Percentiles rank a stretch among this genome's conserved stretches.
Evolutionary conservation across 768 basidiomycete genomes (phyloP).

Genomic region (Lactifluus echinatus): DNA sequence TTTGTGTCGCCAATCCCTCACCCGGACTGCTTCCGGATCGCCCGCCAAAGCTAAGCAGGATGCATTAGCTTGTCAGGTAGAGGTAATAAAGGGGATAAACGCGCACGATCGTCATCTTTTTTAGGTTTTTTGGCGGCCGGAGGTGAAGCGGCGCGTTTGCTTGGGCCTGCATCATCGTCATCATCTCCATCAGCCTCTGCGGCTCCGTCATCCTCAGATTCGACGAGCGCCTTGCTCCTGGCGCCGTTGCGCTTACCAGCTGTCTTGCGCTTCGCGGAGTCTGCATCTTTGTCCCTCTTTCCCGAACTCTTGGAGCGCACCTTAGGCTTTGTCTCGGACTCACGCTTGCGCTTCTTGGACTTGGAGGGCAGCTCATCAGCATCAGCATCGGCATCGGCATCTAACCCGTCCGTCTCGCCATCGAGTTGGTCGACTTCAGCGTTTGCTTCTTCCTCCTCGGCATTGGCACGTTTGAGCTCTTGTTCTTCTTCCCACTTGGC

Average conservation of each 20-base stretch:
- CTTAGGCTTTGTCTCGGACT: conserved; percentile 40
- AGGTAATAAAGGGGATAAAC: conserved; percentile 32
- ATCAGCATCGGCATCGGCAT: conserved; percentile 39
- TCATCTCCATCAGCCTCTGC: conserved; percentile 27
- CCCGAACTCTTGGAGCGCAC: conserved; percentile 37
- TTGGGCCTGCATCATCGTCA: conserved; percentile 35
- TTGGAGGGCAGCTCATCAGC: conserved; percentile 32
- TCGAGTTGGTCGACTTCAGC: conserved; percentile 62
- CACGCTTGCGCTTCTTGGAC: conserved; percentile 56
- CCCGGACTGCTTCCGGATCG: conserved; percentile 61
- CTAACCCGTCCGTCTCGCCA: conserved; percentile 39
- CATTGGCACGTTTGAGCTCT: conserved; percentile 28
- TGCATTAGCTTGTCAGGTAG: neutral
- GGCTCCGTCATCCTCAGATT: conserved; percentile 56
- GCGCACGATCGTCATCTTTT: conserved; percentile 54
- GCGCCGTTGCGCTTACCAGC: conserved; percentile 44
- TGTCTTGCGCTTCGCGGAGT: conserved; percentile 29
- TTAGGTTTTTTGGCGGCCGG: conserved; percentile 58
- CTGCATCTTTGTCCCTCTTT: conserved; percentile 39
- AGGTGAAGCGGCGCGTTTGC: conserved; percentile 43
- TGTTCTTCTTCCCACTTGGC: conserved; percentile 51
- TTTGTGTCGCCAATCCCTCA: conserved; percentile 88
- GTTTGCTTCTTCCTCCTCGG: conserved; percentile 41
- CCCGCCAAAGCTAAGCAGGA: conserved; percentile 35
- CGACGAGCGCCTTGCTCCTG: conserved; percentile 55